A percentile compares a stretch with the other conserved stretches of the same genome.
phyloP scores from a whole-genome alignment of 2,329 filamentous ascomycete genomes.

The Aspergillus jensenii region DNA sequence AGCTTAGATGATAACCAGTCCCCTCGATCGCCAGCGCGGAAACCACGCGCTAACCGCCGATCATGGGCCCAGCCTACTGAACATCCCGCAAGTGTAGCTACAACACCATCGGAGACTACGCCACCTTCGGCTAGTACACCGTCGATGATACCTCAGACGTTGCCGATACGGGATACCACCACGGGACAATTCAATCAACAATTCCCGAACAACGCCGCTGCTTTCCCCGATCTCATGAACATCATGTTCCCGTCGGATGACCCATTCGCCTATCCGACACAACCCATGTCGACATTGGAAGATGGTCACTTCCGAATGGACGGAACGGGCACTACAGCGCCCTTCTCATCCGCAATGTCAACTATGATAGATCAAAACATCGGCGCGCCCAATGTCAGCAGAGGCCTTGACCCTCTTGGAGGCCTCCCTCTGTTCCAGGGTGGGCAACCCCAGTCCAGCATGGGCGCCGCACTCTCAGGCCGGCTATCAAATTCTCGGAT shows the following conservation, averaged over 20 bases:
- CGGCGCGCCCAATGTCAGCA: neutral
- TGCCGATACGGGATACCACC: conserved; percentile 26
- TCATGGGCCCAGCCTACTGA: conserved; percentile 30
- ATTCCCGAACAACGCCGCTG: conserved; percentile 30
- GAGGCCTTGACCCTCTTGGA: conserved; percentile 26
- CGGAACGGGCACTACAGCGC: conserved; percentile 13
- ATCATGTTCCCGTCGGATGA: conserved; percentile 54
- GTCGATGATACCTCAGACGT: conserved; percentile 21
- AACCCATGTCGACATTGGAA: conserved; percentile 49
- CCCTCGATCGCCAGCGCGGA: conserved; percentile 19
- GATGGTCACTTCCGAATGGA: conserved; percentile 41
- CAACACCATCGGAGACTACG: conserved; percentile 28
- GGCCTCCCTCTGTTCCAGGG: conserved; percentile 28
- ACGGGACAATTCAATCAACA: conserved; percentile 31
- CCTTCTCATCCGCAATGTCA: conserved; percentile 23
- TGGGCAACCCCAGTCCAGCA: conserved; percentile 15
- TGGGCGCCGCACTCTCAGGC: conserved; percentile 29
- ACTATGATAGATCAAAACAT: conserved; percentile 18
- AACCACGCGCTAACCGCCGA: conserved; percentile 15
- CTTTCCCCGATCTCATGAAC: conserved; percentile 49
- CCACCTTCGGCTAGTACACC: conserved; percentile 16
- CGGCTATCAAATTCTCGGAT: conserved; percentile 30
- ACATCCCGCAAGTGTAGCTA: conserved; percentile 28
- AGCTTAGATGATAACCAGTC: conserved; percentile 32
- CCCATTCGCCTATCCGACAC: conserved; percentile 52